Conservation (phyloP, 805 yeast species). For the Metschnikowia proteae region DNA sequence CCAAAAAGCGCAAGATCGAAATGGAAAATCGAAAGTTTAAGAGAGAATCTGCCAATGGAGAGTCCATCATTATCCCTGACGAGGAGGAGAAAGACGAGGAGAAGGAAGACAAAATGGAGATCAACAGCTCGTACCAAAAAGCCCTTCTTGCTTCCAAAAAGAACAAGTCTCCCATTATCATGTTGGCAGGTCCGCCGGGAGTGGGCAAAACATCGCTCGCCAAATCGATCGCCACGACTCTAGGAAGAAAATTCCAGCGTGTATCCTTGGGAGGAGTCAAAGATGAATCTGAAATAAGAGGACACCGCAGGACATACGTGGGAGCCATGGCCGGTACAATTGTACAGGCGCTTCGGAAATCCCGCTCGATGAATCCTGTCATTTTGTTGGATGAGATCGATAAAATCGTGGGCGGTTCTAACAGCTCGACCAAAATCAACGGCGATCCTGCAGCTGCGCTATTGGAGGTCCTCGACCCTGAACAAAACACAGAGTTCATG, state of each 20-base stretch:
- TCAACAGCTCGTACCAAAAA: conserved; percentile 4
- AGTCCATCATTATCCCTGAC: conserved; percentile 33
- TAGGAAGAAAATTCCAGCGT: conserved; percentile 73
- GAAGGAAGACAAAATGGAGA: conserved; percentile 22
- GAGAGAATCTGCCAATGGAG: conserved; percentile 19
- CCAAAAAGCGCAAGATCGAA: conserved; percentile 8
- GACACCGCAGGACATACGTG: conserved; percentile 86
- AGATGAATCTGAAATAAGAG: conserved; percentile 86
- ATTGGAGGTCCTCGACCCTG: conserved; percentile 86
- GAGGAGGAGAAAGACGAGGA: conserved; percentile 31
- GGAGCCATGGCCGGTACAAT: conserved; percentile 90
- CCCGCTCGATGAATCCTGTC: conserved; percentile 77
- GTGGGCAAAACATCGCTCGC: conserved; percentile 90
- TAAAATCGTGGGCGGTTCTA: conserved; percentile 59
- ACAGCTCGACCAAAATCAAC: conserved; percentile 44
- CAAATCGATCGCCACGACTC: conserved; percentile 68
- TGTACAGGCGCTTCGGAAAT: conserved; percentile 70
- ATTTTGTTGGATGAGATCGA: conserved; percentile 83
- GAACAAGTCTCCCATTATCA: conserved; percentile 65
- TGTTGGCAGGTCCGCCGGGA: conserved; percentile 91
- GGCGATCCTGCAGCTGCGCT: conserved; percentile 92
- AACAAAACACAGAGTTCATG: conserved; percentile 70
- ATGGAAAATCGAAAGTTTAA: conserved; percentile 16
- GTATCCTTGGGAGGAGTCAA: conserved; percentile 83
- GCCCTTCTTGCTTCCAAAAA: conserved; percentile 25